phyloP scores from a whole-genome alignment of 2,329 filamentous ascomycete genomes.

The Cordyceps fumosorosea region DNA sequence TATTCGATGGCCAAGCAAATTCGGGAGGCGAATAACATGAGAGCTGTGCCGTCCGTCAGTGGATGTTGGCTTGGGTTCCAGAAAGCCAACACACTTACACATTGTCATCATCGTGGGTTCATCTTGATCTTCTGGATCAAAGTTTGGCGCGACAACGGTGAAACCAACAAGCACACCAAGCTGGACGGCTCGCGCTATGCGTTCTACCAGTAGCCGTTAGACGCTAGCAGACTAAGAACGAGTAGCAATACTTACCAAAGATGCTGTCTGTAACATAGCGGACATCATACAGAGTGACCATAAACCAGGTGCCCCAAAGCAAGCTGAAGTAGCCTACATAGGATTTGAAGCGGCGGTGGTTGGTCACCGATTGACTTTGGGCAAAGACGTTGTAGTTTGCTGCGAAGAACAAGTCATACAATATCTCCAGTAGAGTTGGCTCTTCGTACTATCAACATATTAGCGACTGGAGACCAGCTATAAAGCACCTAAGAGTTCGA shows the following conservation, averaged over 20 bases:
- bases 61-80: neutral
- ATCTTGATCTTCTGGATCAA: conserved; percentile 33
- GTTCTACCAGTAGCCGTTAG: conserved; percentile 28
- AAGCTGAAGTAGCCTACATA: conserved; percentile 40
- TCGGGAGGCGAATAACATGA: conserved; percentile 47
- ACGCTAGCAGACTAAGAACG: neutral
- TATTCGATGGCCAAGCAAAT: conserved; percentile 50
- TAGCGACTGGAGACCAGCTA: neutral
- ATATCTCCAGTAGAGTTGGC: conserved; percentile 30
- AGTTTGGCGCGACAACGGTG: conserved; percentile 49
- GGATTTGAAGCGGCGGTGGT: conserved; percentile 24
- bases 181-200: conserved; percentile 50
- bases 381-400: conserved; percentile 58
- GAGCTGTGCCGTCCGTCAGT: conserved; percentile 19
- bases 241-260: conserved; percentile 36
- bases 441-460: conserved; percentile 22
- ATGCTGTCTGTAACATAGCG: conserved; percentile 59
- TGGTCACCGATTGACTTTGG: conserved; percentile 26
- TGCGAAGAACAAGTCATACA: conserved; percentile 38
- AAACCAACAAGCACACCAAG: conserved; percentile 61
- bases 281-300: conserved; percentile 58
- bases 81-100: conserved; percentile 25
- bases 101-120: conserved; percentile 32
- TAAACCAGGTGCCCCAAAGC: conserved; percentile 64
- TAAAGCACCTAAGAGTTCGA: neutral